phyloP scores from a whole-genome alignment of 495 filamentous ascomycete species.

The Neurospora sp. region DNA sequence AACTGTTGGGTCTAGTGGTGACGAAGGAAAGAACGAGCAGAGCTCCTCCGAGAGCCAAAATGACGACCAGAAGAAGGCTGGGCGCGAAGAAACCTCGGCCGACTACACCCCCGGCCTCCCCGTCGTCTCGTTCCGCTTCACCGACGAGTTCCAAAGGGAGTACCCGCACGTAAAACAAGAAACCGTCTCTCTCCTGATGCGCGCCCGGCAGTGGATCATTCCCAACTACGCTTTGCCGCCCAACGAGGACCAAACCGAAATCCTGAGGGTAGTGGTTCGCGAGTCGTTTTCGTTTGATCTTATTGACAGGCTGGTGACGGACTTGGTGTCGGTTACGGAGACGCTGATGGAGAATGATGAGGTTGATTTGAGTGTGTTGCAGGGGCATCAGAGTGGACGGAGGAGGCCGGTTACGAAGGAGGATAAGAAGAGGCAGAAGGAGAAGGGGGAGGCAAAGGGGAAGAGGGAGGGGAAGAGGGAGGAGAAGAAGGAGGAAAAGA shows the following conservation, averaged over 20 bases:
- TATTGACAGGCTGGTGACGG: conserved; percentile 49
- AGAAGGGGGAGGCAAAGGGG: conserved; percentile 1
- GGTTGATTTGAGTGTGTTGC: conserved; percentile 33
- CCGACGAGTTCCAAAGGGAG: conserved; percentile 49
- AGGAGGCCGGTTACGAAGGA: conserved; percentile 12
- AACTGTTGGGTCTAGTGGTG: background rate
- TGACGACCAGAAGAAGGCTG: conserved; percentile 2
- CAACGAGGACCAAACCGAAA: conserved; percentile 51
- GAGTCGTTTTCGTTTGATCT: conserved; percentile 62
- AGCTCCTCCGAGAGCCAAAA: background rate
- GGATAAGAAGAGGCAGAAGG: conserved; percentile 17
- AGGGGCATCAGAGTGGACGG: conserved; percentile 19
- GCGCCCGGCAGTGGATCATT: conserved; percentile 66
- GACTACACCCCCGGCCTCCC: conserved; percentile 60
- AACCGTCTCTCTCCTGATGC: conserved; percentile 51
- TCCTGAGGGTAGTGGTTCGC: conserved; percentile 57
- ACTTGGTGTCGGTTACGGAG: conserved; percentile 47
- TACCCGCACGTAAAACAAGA: conserved; percentile 59
- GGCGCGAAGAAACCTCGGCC: conserved; percentile 29
- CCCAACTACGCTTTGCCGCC: conserved; percentile 67
- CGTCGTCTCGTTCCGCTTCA: conserved; percentile 60
- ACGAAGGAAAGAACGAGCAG: conserved; percentile 17
- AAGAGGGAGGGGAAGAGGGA: conserved; percentile 17
- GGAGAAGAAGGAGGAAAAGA: conserved; percentile 7
- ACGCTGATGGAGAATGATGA: conserved; percentile 43